Base-by-base conservation (phyloP, 2,329 filamentous ascomycete species). In the Elsinoe batatas region DNA sequence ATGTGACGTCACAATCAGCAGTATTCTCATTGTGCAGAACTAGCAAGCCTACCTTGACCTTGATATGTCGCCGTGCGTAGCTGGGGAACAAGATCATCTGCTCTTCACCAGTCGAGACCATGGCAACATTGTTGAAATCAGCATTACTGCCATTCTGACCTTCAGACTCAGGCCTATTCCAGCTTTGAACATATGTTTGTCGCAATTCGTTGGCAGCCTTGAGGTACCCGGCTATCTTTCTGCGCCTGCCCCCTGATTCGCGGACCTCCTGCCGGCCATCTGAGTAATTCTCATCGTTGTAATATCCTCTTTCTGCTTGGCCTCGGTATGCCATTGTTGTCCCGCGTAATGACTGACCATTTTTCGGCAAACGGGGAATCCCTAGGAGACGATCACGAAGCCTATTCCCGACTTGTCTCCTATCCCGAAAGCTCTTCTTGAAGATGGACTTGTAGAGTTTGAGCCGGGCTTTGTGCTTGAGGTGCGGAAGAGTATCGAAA, bases 31-130 rank as follows among this genome's bases (percentile, higher is more conserved):
- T 30, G 8, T 8, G 3, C 7, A 7, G 26, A 2, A 8, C 5
- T 30, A 30, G 3, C 26, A 30, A 5, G 26, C 65, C 61, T 44
- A 44, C 40, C 40, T 44, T 26, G 10, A 44, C 20, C 26, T 74
- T 84, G 33, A 80, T 69, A 67, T 94, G 85, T 58, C 78, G 78
- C 65, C 91, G 83, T 7, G 88, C 89, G 68, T 98, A 98, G 54
- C 89, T 96, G 0, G 93, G 93, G 63, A 98, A 98, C 20, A 98
- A 69, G 8, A 98, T 82, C 83, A 98, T 88, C 72, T 97, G 88
- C 68, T 96, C 90, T 58, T 89, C 81, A 11, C 88, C 91, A 59
- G 83, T 84, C 10, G 83, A 80, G 13, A 86, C 81, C 58, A 95
- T 87, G n/a, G 85, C 81, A 15, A 88, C 86, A 62, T 95, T 85